Evolutionary conservation across 345 rosid genomes (phyloP).

Genomic region (Gossypium stocksii): DNA sequence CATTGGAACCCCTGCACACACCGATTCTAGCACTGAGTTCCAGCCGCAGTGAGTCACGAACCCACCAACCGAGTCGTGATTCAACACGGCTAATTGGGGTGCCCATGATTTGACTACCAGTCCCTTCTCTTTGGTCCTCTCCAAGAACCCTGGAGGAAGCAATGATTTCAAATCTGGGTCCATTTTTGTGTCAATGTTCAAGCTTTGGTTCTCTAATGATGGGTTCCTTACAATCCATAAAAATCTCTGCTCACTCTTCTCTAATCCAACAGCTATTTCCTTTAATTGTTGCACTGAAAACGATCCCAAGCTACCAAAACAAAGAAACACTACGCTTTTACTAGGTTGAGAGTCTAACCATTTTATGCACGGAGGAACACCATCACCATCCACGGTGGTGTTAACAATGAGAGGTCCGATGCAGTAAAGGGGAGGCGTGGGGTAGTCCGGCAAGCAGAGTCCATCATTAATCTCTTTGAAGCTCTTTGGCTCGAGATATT

Average conservation of each 20-base stretch:
- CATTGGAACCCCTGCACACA: slow-evolving; percentile 41
- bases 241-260: slow-evolving; percentile 33
- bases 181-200: background rate
- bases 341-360: slow-evolving; percentile 54
- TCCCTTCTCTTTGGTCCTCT: slow-evolving; percentile 28
- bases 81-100: slow-evolving; percentile 24
- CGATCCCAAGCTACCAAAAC: slow-evolving; percentile 60
- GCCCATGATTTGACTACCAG: slow-evolving; percentile 30
- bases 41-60: slow-evolving; percentile 39
- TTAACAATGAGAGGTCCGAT: slow-evolving; percentile 28
- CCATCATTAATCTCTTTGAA: slow-evolving; percentile 27
- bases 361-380: slow-evolving; percentile 22
- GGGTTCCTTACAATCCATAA: slow-evolving; percentile 45
- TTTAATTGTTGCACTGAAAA: slow-evolving; percentile 34
- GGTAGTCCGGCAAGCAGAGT: slow-evolving; percentile 16
- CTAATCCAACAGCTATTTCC: slow-evolving; percentile 41
- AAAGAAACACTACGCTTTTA: slow-evolving; percentile 42
- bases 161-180: slow-evolving; percentile 12
- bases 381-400: background rate
- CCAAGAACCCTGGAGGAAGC: slow-evolving; percentile 39
- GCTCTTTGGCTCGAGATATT: slow-evolving; percentile 25
- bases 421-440: slow-evolving; percentile 32
- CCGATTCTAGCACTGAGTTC: slow-evolving; percentile 39
- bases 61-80: slow-evolving; percentile 29
- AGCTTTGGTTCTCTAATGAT: background rate